Evolutionary conservation across 1,284 basidiomycete genomes (phyloP).

Genomic region (Takashimella tepidaria): DNA sequence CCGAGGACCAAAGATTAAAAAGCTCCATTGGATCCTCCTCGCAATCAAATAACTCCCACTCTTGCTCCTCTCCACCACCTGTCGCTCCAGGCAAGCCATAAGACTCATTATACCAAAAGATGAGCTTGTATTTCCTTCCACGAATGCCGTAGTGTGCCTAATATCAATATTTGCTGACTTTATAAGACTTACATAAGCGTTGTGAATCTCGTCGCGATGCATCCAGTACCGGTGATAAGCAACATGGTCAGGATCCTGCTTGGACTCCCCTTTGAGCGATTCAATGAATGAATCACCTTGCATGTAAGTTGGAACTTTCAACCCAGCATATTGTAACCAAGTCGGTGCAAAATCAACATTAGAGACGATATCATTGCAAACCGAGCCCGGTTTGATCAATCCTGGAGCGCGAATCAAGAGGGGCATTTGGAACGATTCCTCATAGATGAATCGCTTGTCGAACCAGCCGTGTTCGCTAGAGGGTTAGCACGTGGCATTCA

Average conservation of each 20-base stretch:
- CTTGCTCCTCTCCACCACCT: conserved; percentile 14
- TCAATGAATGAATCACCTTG: conserved; percentile 21
- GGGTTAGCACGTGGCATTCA: not conserved
- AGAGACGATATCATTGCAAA: conserved; percentile 21
- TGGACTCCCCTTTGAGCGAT: conserved; percentile 5
- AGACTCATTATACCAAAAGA: conserved; percentile 23
- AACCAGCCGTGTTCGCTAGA: conserved; percentile 28
- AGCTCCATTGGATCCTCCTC: conserved; percentile 20
- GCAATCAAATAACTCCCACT: conserved; percentile 27
- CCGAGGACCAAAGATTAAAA: conserved; percentile 16
- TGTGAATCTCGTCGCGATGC: conserved; percentile 18
- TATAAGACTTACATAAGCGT: conserved; percentile 13
- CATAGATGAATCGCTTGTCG: conserved; percentile 30
- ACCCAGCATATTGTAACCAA: conserved; percentile 18
- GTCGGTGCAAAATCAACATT: conserved; percentile 28
- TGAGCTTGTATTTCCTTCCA: conserved; percentile 19
- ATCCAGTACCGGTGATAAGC: conserved; percentile 26
- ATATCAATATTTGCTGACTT: too few relatives aligned
- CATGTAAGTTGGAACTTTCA: conserved; percentile 20
- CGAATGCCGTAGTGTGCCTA: conserved; percentile 22
- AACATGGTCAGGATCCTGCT: conserved; percentile 5
- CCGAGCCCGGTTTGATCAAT: conserved; percentile 17
- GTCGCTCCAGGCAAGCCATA: conserved; percentile 11
- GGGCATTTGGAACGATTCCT: conserved; percentile 25
- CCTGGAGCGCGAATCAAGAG: conserved; percentile 18